phyloP scores from a whole-genome alignment of 2,329 filamentous ascomycete species.

The Chlorencoelia australis region DNA sequence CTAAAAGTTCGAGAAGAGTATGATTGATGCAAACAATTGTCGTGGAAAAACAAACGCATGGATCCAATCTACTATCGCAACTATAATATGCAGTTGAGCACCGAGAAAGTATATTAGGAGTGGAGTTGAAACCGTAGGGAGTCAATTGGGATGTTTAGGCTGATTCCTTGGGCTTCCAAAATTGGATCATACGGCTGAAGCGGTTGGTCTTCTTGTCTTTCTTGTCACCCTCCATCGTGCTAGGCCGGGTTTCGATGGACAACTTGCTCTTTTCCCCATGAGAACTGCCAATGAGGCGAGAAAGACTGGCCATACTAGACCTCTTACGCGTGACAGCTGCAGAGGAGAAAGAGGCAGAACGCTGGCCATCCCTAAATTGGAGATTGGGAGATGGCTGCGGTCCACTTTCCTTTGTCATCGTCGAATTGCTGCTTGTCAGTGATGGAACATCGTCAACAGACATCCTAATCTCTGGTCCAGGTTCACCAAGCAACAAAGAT shows the following conservation, averaged over 20 bases:
- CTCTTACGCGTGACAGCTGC: constrained; percentile 58
- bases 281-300: constrained; percentile 63
- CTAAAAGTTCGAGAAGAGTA: no score
- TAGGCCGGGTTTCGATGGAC: constrained; percentile 51
- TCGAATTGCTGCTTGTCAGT: constrained; percentile 65
- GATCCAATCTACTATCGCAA: no score
- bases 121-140: neutral
- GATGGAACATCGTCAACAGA: constrained; percentile 69
- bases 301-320: constrained; percentile 67
- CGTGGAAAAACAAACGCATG: no score
- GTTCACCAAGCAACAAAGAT: constrained; percentile 63
- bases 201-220: constrained; percentile 58
- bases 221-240: constrained; percentile 26
- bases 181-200: constrained; percentile 66
- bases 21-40: no score
- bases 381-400: constrained; percentile 32
- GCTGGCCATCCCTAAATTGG: constrained; percentile 44
- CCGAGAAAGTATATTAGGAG: neutral
- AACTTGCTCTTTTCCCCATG: constrained; percentile 68
- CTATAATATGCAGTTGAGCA: no score
- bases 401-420: constrained; percentile 59
- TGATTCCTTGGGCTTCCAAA: constrained; percentile 49
- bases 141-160: neutral
- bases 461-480: constrained; percentile 59
- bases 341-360: constrained; percentile 52